Conservation (phyloP, 345 rosid species). For the Anastatica hierochuntica region DNA sequence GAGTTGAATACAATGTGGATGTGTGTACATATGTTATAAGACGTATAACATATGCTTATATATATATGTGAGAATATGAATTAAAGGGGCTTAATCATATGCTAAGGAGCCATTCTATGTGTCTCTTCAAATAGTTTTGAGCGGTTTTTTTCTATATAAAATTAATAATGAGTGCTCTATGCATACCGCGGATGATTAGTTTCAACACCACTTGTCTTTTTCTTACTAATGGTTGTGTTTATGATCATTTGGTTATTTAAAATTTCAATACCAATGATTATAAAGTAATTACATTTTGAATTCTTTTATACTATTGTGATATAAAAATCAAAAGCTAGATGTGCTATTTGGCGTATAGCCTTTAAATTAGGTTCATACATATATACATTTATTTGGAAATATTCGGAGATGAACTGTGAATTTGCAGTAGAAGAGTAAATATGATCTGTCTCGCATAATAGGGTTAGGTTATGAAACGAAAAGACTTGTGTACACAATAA, state of each 20-base stretch:
- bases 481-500: slow-evolving; percentile 5
- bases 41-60: slow-evolving; percentile 6
- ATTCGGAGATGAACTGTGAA: too few relatives aligned
- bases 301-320: slow-evolving; percentile 15
- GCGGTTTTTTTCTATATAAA: neutral
- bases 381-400: too few relatives aligned
- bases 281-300: slow-evolving; percentile 7
- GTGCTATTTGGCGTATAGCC: slow-evolving; percentile 14
- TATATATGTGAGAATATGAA: slow-evolving; percentile 11
- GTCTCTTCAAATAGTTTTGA: slow-evolving; percentile 25
- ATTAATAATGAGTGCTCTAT: slow-evolving; percentile 15
- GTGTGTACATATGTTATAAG: slow-evolving; percentile 17
- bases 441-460: slow-evolving; percentile 16
- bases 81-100: slow-evolving; percentile 13
- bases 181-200: slow-evolving; percentile 22
- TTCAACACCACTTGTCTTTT: slow-evolving; percentile 19
- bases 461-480: neutral
- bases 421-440: neutral
- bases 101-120: slow-evolving; percentile 24
- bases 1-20: slow-evolving; percentile 7
- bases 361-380: slow-evolving; percentile 11
- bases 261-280: slow-evolving; percentile 13
- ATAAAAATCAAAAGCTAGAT: slow-evolving; percentile 15
- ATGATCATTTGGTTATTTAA: slow-evolving; percentile 12
- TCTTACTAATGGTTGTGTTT: slow-evolving; percentile 18